Conservation (phyloP, 768 basidiomycete species). For the Boletellus ananiceps region DNA sequence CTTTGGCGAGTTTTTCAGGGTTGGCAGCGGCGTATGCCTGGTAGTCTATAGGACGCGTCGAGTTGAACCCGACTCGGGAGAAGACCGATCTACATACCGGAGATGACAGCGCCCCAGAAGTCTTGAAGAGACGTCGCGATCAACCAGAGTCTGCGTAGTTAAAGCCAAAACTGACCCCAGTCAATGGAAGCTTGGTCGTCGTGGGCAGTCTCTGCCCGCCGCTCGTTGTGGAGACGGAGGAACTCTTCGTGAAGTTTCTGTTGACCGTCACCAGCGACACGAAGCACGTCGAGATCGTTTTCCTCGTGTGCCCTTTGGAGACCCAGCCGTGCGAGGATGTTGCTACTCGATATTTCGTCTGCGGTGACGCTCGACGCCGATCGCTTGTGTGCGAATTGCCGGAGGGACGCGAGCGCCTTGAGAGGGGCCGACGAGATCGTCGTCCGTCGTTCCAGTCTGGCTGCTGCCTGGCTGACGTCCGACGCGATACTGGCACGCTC, state of each 20-base stretch:
- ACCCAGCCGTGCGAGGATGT: conserved; percentile 52
- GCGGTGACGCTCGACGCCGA: conserved; percentile 56
- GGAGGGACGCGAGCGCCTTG: conserved; percentile 17
- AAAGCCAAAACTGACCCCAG: conserved; percentile 55
- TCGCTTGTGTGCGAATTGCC: conserved; percentile 49
- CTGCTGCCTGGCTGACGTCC: conserved; percentile 19
- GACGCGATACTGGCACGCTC: conserved; percentile 34
- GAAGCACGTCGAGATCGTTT: conserved; percentile 32
- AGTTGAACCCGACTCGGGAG: neutral
- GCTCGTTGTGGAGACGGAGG: conserved; percentile 57
- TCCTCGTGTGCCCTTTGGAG: conserved; percentile 42
- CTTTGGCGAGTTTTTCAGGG: conserved; percentile 75
- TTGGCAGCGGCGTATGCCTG: conserved; percentile 77
- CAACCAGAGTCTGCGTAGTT: neutral
- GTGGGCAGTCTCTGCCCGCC: conserved; percentile 37
- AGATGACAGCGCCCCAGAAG: conserved; percentile 95
- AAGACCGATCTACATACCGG: conserved; percentile 44
- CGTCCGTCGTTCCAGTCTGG: conserved; percentile 26
- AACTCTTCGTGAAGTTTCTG: conserved; percentile 77
- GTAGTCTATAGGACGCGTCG: conserved; percentile 57
- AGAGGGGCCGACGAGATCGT: conserved; percentile 26
- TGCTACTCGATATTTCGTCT: conserved; percentile 38
- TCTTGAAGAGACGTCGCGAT: conserved; percentile 39
- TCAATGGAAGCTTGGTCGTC: conserved; percentile 52
- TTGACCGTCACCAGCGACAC: conserved; percentile 58